Evolutionary conservation across 768 basidiomycete species (phyloP).

Genomic region (Serendipita vermifera): DNA sequence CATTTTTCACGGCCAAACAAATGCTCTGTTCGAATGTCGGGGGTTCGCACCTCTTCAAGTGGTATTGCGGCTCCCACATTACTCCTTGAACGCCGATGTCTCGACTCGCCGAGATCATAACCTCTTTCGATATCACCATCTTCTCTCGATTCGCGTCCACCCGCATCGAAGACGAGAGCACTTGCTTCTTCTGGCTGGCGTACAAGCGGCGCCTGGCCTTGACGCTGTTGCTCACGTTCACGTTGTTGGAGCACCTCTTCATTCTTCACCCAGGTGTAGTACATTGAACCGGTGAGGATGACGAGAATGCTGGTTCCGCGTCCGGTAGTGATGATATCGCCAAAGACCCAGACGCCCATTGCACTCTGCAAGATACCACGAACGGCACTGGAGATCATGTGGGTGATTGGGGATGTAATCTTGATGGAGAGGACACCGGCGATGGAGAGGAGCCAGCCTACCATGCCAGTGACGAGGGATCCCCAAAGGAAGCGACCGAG

Average conservation of each 20-base stretch:
- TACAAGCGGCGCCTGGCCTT: background rate
- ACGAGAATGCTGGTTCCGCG: slow-evolving; percentile 67
- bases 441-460: slow-evolving; percentile 92
- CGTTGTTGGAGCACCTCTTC: slow-evolving; percentile 28
- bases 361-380: slow-evolving; percentile 87
- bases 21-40: background rate
- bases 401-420: slow-evolving; percentile 92
- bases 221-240: background rate
- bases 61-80: background rate
- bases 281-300: slow-evolving; percentile 69
- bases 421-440: slow-evolving; percentile 91
- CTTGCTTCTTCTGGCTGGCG: background rate
- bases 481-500: slow-evolving; percentile 57
- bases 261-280: slow-evolving; percentile 84
- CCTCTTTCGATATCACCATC: slow-evolving; percentile 2
- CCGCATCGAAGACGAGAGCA: background rate
- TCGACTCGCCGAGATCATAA: background rate
- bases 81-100: background rate
- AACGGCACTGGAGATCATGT: slow-evolving; percentile 94
- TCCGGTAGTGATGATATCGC: slow-evolving; percentile 65
- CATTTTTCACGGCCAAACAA: too few species aligned
- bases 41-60: background rate
- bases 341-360: slow-evolving; percentile 67
- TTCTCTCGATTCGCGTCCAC: background rate
- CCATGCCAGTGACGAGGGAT: slow-evolving; percentile 57